Conservation (phyloP, 2,329 filamentous ascomycete species). For the Epichloe uncinata region DNA sequence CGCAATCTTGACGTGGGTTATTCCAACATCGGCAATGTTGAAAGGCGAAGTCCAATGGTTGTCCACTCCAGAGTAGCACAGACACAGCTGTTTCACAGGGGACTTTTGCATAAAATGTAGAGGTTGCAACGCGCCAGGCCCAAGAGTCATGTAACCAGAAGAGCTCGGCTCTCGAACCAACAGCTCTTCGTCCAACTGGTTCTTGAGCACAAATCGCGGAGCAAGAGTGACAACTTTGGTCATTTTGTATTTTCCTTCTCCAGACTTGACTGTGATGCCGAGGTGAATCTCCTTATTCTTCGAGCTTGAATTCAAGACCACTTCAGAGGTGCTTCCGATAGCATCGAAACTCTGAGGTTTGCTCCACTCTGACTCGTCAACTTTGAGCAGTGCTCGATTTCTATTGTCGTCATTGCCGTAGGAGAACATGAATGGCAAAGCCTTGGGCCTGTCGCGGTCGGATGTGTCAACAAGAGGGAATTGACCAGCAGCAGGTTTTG, state of each 20-base stretch:
- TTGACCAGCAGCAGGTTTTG: constrained; percentile 74
- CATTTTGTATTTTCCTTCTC: constrained; percentile 95
- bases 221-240: constrained; percentile 90
- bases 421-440: constrained; percentile 91
- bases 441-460: constrained; percentile 49
- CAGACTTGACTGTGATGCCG: constrained; percentile 77
- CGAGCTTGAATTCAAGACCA: constrained; percentile 61
- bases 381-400: constrained; percentile 77
- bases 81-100: constrained; percentile 72
- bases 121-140: constrained; percentile 67
- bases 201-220: constrained; percentile 86
- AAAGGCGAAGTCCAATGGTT: constrained; percentile 98
- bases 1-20: constrained; percentile 83
- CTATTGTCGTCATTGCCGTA: constrained; percentile 79
- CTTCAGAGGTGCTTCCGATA: constrained; percentile 83
- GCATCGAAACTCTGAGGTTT: constrained; percentile 97
- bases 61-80: constrained; percentile 88
- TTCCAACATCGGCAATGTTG: constrained; percentile 91
- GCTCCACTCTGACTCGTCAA: constrained; percentile 89
- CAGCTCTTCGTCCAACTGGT: constrained; percentile 79
- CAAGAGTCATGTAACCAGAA: constrained; percentile 67
- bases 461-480: constrained; percentile 39
- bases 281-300: constrained; percentile 75
- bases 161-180: constrained; percentile 87
- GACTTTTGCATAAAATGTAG: constrained; percentile 81